Conservation (phyloP, 1,284 basidiomycete species). For the Ustilago hordei region DNA sequence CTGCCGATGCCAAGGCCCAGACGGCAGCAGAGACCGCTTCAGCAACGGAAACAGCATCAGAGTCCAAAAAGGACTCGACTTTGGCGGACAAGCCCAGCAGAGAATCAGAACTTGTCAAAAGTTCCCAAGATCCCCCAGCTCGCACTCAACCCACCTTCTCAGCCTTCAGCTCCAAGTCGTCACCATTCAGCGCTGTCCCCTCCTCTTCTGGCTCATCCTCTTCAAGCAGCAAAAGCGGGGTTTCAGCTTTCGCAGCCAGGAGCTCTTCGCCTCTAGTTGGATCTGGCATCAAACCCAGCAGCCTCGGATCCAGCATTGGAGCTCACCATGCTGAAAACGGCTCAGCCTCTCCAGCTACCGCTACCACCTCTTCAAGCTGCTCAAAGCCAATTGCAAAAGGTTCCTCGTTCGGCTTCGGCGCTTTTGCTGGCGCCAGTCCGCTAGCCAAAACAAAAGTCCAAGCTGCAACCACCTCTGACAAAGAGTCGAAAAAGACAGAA, state of each 20-base stretch:
- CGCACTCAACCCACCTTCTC: conserved; percentile 54
- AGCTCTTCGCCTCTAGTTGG: conserved; percentile 26
- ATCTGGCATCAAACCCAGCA: conserved; percentile 47
- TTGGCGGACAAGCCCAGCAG: conserved; percentile 1
- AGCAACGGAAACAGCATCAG: conserved; percentile 1
- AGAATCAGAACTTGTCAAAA: conserved; percentile 7
- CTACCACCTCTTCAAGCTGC: conserved; percentile 1
- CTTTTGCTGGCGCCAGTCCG: conserved; percentile 53
- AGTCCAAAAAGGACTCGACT: neutral
- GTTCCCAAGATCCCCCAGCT: conserved; percentile 24
- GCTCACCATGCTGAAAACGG: conserved; percentile 31
- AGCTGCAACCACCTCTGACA: conserved; percentile 17
- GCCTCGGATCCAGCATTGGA: conserved; percentile 45
- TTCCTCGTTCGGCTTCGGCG: conserved; percentile 54
- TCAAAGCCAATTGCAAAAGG: conserved; percentile 39
- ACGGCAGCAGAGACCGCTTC: neutral
- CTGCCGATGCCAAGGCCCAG: conserved; percentile 3
- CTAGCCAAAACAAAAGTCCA: conserved; percentile 40
- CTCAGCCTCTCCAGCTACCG: conserved; percentile 17
- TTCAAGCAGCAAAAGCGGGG: conserved; percentile 15
- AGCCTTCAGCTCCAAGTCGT: conserved; percentile 54
- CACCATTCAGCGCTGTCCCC: conserved; percentile 47
- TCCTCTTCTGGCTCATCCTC: conserved; percentile 45
- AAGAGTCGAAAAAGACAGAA: conserved; percentile 15
- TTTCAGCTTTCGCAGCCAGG: conserved; percentile 30